Conservation (phyloP, 2,329 filamentous ascomycete genomes). For the Colletotrichum spaethianum region DNA sequence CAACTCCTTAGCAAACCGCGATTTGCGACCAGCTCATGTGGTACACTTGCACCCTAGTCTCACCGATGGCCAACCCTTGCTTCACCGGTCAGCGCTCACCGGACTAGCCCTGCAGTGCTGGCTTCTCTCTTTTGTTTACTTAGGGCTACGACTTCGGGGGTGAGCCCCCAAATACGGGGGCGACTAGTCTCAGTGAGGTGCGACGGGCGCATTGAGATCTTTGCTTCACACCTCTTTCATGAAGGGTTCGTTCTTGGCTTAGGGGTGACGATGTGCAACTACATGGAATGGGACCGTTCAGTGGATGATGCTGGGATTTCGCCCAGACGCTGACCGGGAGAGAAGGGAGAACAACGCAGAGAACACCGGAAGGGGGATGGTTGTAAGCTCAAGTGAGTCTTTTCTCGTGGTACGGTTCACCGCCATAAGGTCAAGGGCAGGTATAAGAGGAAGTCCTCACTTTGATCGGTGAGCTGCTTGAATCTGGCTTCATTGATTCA, state of each 20-base stretch:
- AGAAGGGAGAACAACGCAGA: conserved; percentile 3
- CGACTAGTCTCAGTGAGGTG: not conserved
- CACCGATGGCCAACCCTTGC: conserved; percentile 34
- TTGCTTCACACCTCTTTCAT: conserved; percentile 7
- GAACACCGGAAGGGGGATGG: not conserved
- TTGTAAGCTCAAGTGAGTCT: conserved; percentile 1
- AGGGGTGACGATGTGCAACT: conserved; percentile 11
- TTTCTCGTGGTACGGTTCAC: conserved; percentile 22
- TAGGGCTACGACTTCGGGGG: not conserved
- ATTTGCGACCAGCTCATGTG: conserved; percentile 19
- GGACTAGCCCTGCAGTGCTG: conserved; percentile 16
- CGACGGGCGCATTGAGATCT: conserved; percentile 2
- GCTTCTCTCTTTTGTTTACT: not conserved
- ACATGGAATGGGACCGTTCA: conserved; percentile 16
- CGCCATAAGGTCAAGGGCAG: conserved; percentile 6
- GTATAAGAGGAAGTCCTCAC: conserved; percentile 14
- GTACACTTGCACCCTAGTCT: conserved; percentile 27
- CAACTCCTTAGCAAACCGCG: conserved; percentile 5
- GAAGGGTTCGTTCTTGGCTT: not conserved
- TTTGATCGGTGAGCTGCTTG: conserved; percentile 1
- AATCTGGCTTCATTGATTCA: not conserved
- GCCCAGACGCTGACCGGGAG: not conserved
- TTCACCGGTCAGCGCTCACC: conserved; percentile 30
- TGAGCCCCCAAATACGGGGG: not conserved
- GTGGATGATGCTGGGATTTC: not conserved